Base-by-base conservation (phyloP, 345 rosid species). In the Eucalyptus polyanthemos region DNA sequence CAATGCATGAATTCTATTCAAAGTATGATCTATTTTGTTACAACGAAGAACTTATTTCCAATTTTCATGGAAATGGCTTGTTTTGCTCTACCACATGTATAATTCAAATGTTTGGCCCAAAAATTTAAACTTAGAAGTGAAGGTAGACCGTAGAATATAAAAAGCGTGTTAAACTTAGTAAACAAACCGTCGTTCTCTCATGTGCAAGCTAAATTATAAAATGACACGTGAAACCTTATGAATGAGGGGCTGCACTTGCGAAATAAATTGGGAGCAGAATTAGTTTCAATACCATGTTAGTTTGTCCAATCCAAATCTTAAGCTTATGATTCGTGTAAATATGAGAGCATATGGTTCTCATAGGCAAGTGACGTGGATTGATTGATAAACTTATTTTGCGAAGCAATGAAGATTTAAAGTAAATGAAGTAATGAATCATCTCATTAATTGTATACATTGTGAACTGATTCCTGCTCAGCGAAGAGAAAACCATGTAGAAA, bases 171-270 rank as follows among this genome's bases (percentile, higher is more conserved):
- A 69, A 7, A 72, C 25, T 6, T 3, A 5, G 2, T 17, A 17
- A 11, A 34, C 4, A 19, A 34, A 11, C 14, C 1, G 0, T 34
- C 3, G 0, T 2, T 4, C 25, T 72, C 25, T 37, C 13, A 3
- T 4, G 7, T 72, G 44, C 13, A 72, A 34, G 44, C 2, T 17
- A 19, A 6, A 34, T 17, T 69, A 37, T 25, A 5, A 17, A 69
- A n/a, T 9, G 76, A 67, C 1, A 0, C 0, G 1, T 67, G 40
- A 67, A 67, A 34, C 44, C 6, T 34, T 11, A 69, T 0, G 24
- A 17, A 34, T 5, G 40, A 72, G 44, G 81, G 81, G 25, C 21
- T 0, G 13, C 42, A 19, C 44, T 9, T 3, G 6, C 4, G 0
- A 31, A 31, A 69, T 31, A 72, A 34, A 34, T 72, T 72, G 24